Percentiles rank a stretch among this genome's conserved stretches.
Conservation (phyloP, 2,329 filamentous ascomycete genomes). For the Cylindrodendrum hubeiense region DNA sequence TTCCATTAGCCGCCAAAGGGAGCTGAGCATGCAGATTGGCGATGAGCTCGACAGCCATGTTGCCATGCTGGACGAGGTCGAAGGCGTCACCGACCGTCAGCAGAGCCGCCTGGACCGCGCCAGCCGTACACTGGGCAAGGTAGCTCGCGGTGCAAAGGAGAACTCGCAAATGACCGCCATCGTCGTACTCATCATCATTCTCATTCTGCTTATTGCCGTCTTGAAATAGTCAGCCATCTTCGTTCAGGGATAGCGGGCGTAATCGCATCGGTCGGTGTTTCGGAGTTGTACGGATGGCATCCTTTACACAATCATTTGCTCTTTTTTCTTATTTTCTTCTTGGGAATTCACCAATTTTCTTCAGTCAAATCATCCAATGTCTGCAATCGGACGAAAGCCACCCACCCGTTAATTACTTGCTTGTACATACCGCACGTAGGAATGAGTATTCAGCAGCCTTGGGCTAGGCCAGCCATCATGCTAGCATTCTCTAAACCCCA, state of each 20-base stretch:
- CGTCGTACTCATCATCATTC: conserved; percentile 83
- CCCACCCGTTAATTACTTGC: not conserved
- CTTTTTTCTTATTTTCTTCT: conserved; percentile 2
- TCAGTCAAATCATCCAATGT: not conserved
- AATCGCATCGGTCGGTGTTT: conserved; percentile 38
- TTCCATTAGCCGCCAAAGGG: conserved; percentile 88
- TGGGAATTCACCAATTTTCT: conserved; percentile 4
- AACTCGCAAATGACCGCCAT: conserved; percentile 90
- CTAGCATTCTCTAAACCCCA: conserved; percentile 8
- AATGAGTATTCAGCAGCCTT: not conserved
- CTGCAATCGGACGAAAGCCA: not conserved
- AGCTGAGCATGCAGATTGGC: conserved; percentile 95
- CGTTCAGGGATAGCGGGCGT: conserved; percentile 29
- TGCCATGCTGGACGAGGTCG: conserved; percentile 88
- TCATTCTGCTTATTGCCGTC: conserved; percentile 86
- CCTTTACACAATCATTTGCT: conserved; percentile 3
- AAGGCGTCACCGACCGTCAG: conserved; percentile 85
- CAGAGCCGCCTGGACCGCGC: conserved; percentile 81
- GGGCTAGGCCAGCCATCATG: not conserved
- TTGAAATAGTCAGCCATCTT: conserved; percentile 69
- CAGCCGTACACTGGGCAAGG: conserved; percentile 75
- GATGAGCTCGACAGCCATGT: conserved; percentile 95
- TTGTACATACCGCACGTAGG: conserved; percentile 14
- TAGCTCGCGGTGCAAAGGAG: conserved; percentile 81
- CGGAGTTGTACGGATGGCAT: conserved; percentile 22